Evolutionary conservation across 176 grass and related monocot species (phyloP).

Genomic region (Hordeum marinum): DNA sequence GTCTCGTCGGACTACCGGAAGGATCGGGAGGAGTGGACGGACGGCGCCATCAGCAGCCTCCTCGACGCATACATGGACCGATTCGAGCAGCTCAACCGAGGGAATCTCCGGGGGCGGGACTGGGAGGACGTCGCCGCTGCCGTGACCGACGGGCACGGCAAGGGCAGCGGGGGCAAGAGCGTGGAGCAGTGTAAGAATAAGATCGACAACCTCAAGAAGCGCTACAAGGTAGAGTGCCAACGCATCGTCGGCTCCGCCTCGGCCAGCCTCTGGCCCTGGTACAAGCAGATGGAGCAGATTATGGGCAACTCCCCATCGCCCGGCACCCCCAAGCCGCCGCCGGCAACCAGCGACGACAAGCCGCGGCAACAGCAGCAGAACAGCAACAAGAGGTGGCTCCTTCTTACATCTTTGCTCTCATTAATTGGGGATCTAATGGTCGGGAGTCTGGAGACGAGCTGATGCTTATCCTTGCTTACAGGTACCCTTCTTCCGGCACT

Average conservation of each 20-base stretch:
- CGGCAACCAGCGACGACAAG: slow-evolving; percentile 24
- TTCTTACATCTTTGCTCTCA: slow-evolving; percentile 10
- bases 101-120: slow-evolving; percentile 80
- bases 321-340: slow-evolving; percentile 35
- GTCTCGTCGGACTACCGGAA: slow-evolving; percentile 59
- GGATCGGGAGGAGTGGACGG: slow-evolving; percentile 98
- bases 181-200: slow-evolving; percentile 99
- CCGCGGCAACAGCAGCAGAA: slow-evolving; percentile 38
- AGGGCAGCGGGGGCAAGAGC: slow-evolving; percentile 52
- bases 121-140: slow-evolving; percentile 78
- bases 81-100: slow-evolving; percentile 86
- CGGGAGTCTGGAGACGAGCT: background rate
- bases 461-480: slow-evolving; percentile 15
- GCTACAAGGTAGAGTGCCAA: slow-evolving; percentile 95
- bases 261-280: slow-evolving; percentile 83
- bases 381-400: slow-evolving; percentile 46
- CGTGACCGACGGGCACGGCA: slow-evolving; percentile 63
- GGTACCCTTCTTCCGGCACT: slow-evolving; percentile 40
- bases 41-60: slow-evolving; percentile 73
- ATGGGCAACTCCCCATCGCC: slow-evolving; percentile 43
- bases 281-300: slow-evolving; percentile 79
- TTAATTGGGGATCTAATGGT: background rate
- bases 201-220: slow-evolving; percentile 98
- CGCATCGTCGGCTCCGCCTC: slow-evolving; percentile 36
- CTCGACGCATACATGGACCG: slow-evolving; percentile 74